A percentile compares a stretch with the other conserved stretches of the same genome.
Conservation (phyloP, 2,329 filamentous ascomycete species). For the Lachnellula occidentalis region DNA sequence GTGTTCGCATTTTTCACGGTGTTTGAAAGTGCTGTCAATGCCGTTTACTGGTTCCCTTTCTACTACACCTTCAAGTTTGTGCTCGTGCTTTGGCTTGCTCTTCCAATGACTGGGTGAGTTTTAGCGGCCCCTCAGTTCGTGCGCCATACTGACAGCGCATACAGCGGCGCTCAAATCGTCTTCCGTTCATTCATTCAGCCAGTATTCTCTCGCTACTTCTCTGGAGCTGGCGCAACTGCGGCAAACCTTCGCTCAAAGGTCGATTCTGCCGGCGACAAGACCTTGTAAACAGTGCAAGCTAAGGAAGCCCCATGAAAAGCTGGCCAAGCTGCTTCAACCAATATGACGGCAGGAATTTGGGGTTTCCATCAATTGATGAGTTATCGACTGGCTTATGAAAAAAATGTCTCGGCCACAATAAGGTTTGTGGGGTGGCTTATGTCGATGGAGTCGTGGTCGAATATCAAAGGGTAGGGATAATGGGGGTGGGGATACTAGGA, state of each 20-base stretch:
- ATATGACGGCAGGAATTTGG: slow-evolving; percentile 6
- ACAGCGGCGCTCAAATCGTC: slow-evolving; percentile 87
- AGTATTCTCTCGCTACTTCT: slow-evolving; percentile 89
- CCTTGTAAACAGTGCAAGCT: slow-evolving; percentile 46
- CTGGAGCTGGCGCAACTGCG: slow-evolving; percentile 62
- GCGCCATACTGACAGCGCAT: slow-evolving; percentile 10
- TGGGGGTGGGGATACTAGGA: slow-evolving; percentile 15
- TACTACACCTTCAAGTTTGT: slow-evolving; percentile 99
- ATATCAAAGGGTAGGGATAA: slow-evolving; percentile 11
- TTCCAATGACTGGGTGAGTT: slow-evolving; percentile 86
- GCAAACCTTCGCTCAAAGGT: slow-evolving; percentile 85
- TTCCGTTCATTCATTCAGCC: slow-evolving; percentile 95
- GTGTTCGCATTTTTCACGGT: slow-evolving; percentile 80
- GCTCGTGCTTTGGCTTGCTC: slow-evolving; percentile 94
- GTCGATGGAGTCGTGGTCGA: slow-evolving; percentile 5
- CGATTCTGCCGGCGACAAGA: slow-evolving; percentile 65
- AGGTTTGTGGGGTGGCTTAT: background rate
- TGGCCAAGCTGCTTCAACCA: slow-evolving; percentile 7
- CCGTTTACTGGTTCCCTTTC: slow-evolving; percentile 95
- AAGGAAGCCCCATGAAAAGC: background rate
- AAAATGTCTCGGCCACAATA: background rate
- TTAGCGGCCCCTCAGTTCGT: background rate
- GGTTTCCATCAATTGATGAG: background rate
- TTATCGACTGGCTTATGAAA: background rate
- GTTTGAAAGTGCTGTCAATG: slow-evolving; percentile 74